Evolutionary conservation across 2,329 filamentous ascomycete genomes (phyloP).

Genomic region (Aaosphaeria pasadenensis): DNA sequence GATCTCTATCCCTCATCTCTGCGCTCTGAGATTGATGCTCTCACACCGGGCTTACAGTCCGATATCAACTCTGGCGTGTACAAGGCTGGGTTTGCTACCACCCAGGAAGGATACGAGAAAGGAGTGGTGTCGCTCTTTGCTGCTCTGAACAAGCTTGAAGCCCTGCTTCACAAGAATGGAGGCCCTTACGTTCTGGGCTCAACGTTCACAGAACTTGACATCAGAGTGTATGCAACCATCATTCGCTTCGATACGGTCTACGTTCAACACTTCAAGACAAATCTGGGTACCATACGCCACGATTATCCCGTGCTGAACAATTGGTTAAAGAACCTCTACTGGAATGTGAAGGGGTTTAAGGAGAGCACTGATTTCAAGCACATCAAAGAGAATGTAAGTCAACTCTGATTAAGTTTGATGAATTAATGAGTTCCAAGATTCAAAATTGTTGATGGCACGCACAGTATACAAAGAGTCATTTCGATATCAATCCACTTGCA

Average conservation of each 20-base stretch:
- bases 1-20: conserved; percentile 55
- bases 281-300: conserved; percentile 58
- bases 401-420: neutral
- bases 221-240: conserved; percentile 56
- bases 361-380: conserved; percentile 64
- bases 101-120: conserved; percentile 55
- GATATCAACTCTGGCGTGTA: conserved; percentile 62
- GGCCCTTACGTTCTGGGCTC: conserved; percentile 58
- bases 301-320: conserved; percentile 60
- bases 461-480: conserved; percentile 58
- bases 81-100: conserved; percentile 57
- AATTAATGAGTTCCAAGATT: neutral
- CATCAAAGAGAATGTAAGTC: conserved; percentile 61
- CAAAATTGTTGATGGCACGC: neutral
- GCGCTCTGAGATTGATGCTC: conserved; percentile 49
- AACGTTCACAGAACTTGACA: conserved; percentile 58
- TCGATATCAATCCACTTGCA: conserved; percentile 57
- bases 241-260: conserved; percentile 62
- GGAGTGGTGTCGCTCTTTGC: conserved; percentile 56
- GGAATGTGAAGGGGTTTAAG: conserved; percentile 52
- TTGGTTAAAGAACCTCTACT: conserved; percentile 60
- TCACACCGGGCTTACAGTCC: conserved; percentile 53
- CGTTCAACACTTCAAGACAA: conserved; percentile 66
- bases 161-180: conserved; percentile 42
- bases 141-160: conserved; percentile 58